Conservation (phyloP, 2,329 filamentous ascomycete genomes). For the Lachnellula occidentalis region DNA sequence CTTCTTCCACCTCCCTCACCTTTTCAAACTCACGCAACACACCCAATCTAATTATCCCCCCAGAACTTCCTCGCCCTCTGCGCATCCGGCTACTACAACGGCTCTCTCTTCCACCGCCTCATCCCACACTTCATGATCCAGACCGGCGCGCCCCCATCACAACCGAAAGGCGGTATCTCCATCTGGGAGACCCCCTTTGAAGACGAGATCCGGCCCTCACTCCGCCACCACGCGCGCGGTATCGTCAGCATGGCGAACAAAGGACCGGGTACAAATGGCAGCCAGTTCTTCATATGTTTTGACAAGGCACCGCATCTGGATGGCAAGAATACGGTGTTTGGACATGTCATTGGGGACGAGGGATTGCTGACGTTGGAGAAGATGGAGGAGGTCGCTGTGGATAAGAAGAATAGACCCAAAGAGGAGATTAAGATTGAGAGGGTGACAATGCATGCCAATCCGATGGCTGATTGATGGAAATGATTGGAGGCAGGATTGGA, state of each 20-base stretch:
- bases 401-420: slow-evolving; percentile 72
- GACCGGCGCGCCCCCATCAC: slow-evolving; percentile 58
- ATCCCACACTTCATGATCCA: slow-evolving; percentile 80
- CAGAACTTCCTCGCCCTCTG: slow-evolving; percentile 86
- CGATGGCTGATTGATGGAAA: slow-evolving; percentile 51
- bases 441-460: slow-evolving; percentile 75
- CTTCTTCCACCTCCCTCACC: not conserved
- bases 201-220: slow-evolving; percentile 70
- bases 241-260: slow-evolving; percentile 77
- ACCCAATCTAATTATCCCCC: slow-evolving; percentile 9
- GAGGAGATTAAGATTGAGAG: slow-evolving; percentile 60
- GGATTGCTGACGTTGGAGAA: slow-evolving; percentile 60
- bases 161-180: slow-evolving; percentile 63
- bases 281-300: slow-evolving; percentile 77
- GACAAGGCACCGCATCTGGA: slow-evolving; percentile 75
- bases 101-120: slow-evolving; percentile 71
- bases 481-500: not conserved
- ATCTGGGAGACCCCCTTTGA: slow-evolving; percentile 72
- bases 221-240: slow-evolving; percentile 64
- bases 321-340: slow-evolving; percentile 80
- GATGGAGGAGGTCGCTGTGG: slow-evolving; percentile 66
- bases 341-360: slow-evolving; percentile 63
- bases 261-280: slow-evolving; percentile 66
- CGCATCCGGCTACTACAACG: slow-evolving; percentile 71
- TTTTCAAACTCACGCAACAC: not conserved